Base-by-base conservation (phyloP, 2,329 filamentous ascomycete species). In the Colletotrichum sp. region DNA sequence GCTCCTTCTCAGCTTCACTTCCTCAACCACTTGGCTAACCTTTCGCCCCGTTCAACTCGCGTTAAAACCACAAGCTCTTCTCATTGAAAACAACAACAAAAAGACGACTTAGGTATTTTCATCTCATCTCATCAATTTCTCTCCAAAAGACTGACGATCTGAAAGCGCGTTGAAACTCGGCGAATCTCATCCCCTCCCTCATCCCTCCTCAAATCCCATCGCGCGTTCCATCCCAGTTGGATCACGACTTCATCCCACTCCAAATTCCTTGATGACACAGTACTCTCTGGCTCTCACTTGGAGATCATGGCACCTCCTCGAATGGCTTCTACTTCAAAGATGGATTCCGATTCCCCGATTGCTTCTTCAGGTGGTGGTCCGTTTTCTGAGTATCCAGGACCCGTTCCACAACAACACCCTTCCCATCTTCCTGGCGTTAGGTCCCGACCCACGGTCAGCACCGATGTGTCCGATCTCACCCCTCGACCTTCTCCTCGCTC, bases 401-500 rank as follows among this genome's bases (percentile, higher is more conserved):
- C 18, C 44, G 7, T 16, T 36, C 28, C 13, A 63, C 36, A 15
- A 16, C 69, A n/a, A 34, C 21, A 52, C 8, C 15, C 13, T 24
- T 49, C 34, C 18, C 49, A 9, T 34, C 49, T 69, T 55, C 24
- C 36, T 59, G 18, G 28, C 57, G 21, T 24, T 52, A 10, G 44
- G 10, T 52, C 44, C 44, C n/a, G 36, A 3, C 5, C 28, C 44
- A 60, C 39, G n/a, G 5, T 49, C 16, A 15, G 39, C 16, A 64
- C 18, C 63, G 34, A 12, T 24, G 30, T 3, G 8, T 64, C 62
- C 3, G 18, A 39, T 39, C 28, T 49, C 7, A 34, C 16, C 8
- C 32, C 32, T 59, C 63, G 63, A 68, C 55, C 69, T 34, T 24
- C 63, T 30, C 57, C 24, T 39, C 55, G 62, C 21, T 36, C 69